These are phyloP conservation scores for Alnus rubra DNA, from an alignment of 306 rosid species.

Conservation along the genomic window DNA sequence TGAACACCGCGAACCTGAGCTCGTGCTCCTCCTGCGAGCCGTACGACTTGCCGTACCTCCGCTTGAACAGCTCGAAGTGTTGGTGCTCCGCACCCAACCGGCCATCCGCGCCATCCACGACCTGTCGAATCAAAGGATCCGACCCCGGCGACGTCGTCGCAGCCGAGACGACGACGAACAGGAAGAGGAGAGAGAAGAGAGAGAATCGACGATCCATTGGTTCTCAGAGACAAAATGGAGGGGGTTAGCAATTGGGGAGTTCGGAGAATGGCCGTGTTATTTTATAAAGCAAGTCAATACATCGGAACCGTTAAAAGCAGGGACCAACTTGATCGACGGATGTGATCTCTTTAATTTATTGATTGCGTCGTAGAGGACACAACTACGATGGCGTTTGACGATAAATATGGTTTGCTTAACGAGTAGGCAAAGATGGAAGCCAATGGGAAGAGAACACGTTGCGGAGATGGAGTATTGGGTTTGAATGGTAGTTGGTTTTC, in stretches of 20 bases:
- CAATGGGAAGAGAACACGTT: conserved; percentile 19
- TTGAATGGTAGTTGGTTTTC: conserved; percentile 30
- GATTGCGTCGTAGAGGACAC: background rate
- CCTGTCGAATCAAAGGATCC: conserved; percentile 66
- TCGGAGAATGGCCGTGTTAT: conserved; percentile 3
- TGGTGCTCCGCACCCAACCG: conserved; percentile 66
- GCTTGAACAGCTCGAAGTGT: conserved; percentile 66
- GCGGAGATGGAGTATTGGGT: conserved; percentile 3
- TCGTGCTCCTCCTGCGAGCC: conserved; percentile 64
- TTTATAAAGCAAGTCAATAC: background rate
- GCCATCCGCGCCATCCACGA: conserved; percentile 42
- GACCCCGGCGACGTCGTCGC: conserved; percentile 25
- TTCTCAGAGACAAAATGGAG: background rate
- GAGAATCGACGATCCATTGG: conserved; percentile 38
- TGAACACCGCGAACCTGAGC: conserved; percentile 62
- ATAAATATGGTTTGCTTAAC: conserved; percentile 16
- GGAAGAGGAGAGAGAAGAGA: conserved; percentile 28
- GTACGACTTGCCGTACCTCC: conserved; percentile 62
- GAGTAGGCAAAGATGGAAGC: background rate
- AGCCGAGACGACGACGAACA: conserved; percentile 25
- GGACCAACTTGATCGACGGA: background rate
- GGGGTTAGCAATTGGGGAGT: background rate
- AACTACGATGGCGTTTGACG: background rate
- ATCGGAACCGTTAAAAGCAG: accelerated
- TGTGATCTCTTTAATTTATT: accelerated